Percentiles rank a stretch among this genome's conserved stretches.
Conservation (phyloP, 345 rosid genomes). For the Noccaea bulbosa region DNA sequence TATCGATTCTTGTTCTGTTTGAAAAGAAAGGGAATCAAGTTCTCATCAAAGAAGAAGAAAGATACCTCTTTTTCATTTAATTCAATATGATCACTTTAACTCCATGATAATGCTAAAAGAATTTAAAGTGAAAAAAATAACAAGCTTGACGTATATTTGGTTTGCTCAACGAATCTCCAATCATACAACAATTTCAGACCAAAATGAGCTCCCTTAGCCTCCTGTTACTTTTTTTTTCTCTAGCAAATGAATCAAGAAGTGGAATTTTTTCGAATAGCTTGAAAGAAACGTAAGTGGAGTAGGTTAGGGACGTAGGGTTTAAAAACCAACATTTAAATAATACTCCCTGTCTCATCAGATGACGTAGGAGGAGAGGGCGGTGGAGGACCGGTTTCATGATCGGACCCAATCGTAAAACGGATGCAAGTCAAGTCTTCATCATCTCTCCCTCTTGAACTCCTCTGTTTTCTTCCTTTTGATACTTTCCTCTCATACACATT, state of each 20-base stretch:
- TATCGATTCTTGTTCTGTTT: conserved; percentile 13
- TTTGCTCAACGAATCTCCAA: conserved; percentile 30
- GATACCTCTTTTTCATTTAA: conserved; percentile 23
- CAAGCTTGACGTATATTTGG: conserved; percentile 24
- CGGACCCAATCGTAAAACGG: conserved; percentile 47
- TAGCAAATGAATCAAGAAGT: conserved; percentile 31
- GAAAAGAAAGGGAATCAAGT: conserved; percentile 35
- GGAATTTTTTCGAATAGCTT: background rate
- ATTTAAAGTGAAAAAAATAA: conserved; percentile 9
- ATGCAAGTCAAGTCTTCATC: conserved; percentile 18
- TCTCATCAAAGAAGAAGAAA: conserved; percentile 22
- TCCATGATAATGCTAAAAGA: conserved; percentile 12
- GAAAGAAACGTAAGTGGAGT: conserved; percentile 38
- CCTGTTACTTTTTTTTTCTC: conserved; percentile 22
- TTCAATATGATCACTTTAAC: conserved; percentile 12
- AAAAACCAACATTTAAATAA: conserved; percentile 9
- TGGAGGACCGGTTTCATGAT: conserved; percentile 47
- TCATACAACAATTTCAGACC: conserved; percentile 28
- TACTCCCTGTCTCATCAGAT: conserved; percentile 44
- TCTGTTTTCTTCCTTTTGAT: conserved; percentile 28
- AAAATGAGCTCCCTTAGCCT: conserved; percentile 19
- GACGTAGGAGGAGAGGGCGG: conserved; percentile 68
- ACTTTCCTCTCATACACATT: conserved; percentile 64
- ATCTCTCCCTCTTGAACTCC: conserved; percentile 16
- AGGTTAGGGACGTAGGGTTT: conserved; percentile 32